These are phyloP conservation scores for Leucosporidium creatinivorum DNA, from an alignment of 768 basidiomycete genomes.

Conservation along the genomic window DNA sequence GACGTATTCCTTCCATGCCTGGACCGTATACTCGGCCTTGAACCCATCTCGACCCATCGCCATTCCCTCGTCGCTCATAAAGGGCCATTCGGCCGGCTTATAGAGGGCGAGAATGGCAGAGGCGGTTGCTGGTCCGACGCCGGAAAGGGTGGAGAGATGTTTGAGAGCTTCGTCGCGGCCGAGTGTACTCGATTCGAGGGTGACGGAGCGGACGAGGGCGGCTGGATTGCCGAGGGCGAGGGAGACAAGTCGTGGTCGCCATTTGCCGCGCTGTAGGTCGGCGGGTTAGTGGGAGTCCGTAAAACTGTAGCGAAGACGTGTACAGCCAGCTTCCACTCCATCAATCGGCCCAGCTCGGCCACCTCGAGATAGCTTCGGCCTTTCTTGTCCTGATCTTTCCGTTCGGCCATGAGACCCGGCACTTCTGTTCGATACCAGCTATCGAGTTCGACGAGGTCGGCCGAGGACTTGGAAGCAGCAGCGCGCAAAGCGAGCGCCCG, in stretches of 20 bases:
- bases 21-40: conserved; percentile 26
- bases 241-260: conserved; percentile 11
- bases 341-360: conserved; percentile 20
- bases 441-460: conserved; percentile 19
- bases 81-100: conserved; percentile 3
- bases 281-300: no score
- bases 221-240: conserved; percentile 11
- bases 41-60: background rate
- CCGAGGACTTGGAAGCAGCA: background rate
- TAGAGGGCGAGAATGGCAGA: conserved; percentile 24
- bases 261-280: conserved; percentile 34
- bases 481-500: background rate
- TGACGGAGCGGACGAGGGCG: conserved; percentile 9
- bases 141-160: conserved; percentile 17
- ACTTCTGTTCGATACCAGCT: conserved; percentile 13
- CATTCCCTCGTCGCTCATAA: conserved; percentile 22
- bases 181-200: background rate
- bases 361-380: background rate
- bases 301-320: no score
- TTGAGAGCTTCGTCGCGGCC: conserved; percentile 3
- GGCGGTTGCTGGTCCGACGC: conserved; percentile 33
- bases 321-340: conserved; percentile 33
- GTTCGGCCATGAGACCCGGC: background rate
- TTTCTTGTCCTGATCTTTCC: background rate
- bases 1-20: conserved; percentile 13